Percentiles rank a stretch among this genome's conserved stretches.
Conservation (phyloP, 768 basidiomycete species). For the Boletus coccyginus region DNA sequence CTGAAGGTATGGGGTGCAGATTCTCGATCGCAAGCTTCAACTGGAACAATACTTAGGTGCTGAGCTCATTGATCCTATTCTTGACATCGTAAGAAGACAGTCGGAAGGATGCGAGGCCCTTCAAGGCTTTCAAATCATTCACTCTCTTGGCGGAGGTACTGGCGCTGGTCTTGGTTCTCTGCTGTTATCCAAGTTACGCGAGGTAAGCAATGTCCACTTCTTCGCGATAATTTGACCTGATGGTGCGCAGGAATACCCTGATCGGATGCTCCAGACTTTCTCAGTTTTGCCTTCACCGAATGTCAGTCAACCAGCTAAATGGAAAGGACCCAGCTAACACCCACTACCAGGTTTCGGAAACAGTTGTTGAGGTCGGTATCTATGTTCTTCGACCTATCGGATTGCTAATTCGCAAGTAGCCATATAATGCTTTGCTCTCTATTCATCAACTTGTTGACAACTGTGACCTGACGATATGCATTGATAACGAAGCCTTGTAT, state of each 20-base stretch:
- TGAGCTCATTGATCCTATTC: slow-evolving; percentile 83
- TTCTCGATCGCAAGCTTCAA: neutral
- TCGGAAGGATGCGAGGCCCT: slow-evolving; percentile 80
- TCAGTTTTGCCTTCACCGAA: slow-evolving; percentile 56
- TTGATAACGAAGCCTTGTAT: slow-evolving; percentile 86
- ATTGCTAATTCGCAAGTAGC: slow-evolving; percentile 37
- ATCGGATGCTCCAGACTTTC: slow-evolving; percentile 51
- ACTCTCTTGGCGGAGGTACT: slow-evolving; percentile 90
- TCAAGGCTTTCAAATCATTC: slow-evolving; percentile 88
- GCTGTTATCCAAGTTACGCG: slow-evolving; percentile 76
- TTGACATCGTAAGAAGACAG: slow-evolving; percentile 79
- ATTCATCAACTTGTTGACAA: slow-evolving; percentile 89
- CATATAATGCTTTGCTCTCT: slow-evolving; percentile 83
- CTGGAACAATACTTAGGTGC: slow-evolving; percentile 53
- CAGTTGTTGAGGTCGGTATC: slow-evolving; percentile 47
- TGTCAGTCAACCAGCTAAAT: slow-evolving; percentile 27
- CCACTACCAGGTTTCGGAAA: slow-evolving; percentile 40
- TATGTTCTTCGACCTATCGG: neutral
- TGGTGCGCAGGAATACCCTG: slow-evolving; percentile 52
- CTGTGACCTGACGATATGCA: slow-evolving; percentile 77
- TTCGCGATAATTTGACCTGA: neutral
- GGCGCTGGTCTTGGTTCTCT: slow-evolving; percentile 84
- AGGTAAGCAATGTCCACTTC: slow-evolving; percentile 42
- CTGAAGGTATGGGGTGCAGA: slow-evolving; percentile 58
- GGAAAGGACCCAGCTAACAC: slow-evolving; percentile 10